Base-by-base conservation (phyloP, 202 grass and related monocot genomes). In the Schoenoplectus tabernaemontani region DNA sequence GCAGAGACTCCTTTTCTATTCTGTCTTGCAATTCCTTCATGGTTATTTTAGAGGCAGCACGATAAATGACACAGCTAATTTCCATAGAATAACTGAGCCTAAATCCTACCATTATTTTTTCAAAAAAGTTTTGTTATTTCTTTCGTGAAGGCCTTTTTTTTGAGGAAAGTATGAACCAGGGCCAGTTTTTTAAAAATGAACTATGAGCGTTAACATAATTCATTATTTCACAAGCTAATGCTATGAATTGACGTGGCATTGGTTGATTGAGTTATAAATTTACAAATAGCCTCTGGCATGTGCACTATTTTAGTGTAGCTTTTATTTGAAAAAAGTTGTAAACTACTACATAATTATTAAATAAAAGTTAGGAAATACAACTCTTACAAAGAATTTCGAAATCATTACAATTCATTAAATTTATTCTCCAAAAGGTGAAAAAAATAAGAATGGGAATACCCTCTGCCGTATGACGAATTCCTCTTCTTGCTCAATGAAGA, bases 401-500 rank as follows among this genome's bases (percentile, higher is more conserved):
- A 4, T 67, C 1, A 30, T 3, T 9, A 66, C 7, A 44, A 23
- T 43, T 11, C 67, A 72, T 26, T 63, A 34, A 32, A 62, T 62
- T 36, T 17, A 22, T 12, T 68, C 5, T 61, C 7, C 34, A 19
- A 65, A 38, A 69, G 39, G 38, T 7, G 9, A 17, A 38, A 0
- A 6, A 68, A 44, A 34, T 50, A 3, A 10, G 7, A 39, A 57
- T 24, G 7, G 24, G 28, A 64, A 2, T 80, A 89, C 87, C 90
- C 62, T 87, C 51, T 87, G 90, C 15, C 67, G 81, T 13, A 97
- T 97, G 86, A 97, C 80, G 90, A 90, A 93, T 4, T 93, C 90
- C 74, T 93, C 93, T 85, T 97, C 93, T 82, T 84, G 90, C 83
- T 93, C 90, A 4, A 93, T 50, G 83, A 97, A 97, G 84, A 97